Conservation (phyloP, 371 early-diverging fungal genomes). For the Sporodiniella umbellata region DNA sequence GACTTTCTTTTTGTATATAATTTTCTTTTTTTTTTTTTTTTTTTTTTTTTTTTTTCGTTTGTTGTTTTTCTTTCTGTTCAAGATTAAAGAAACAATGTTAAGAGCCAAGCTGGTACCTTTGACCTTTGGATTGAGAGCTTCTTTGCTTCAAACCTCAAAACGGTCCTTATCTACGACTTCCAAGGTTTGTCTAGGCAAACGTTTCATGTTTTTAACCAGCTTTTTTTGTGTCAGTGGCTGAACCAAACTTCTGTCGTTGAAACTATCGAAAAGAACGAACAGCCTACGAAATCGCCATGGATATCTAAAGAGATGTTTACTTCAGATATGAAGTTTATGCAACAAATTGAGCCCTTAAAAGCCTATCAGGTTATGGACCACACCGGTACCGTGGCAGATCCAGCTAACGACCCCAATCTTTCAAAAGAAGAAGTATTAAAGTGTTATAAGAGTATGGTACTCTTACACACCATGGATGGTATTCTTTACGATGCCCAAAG, state of each 20-base stretch:
- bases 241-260: conserved; percentile 6
- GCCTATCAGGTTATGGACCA: conserved; percentile 94
- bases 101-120: not conserved
- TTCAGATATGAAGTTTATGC: conserved; percentile 40
- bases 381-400: conserved; percentile 74
- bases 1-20: conserved; percentile 1
- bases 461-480: conserved; percentile 87
- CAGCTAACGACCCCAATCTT: conserved; percentile 76
- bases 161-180: conserved; percentile 8
- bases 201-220: not conserved
- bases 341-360: conserved; percentile 59
- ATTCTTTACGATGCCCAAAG: conserved; percentile 97
- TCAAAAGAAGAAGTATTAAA: conserved; percentile 68
- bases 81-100: too few species aligned
- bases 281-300: not conserved
- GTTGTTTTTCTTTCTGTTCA: too few species aligned
- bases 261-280: not conserved
- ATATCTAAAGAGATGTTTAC: conserved; percentile 23
- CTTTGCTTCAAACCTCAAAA: conserved; percentile 6
- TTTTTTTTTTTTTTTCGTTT: too few species aligned
- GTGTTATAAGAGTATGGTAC: conserved; percentile 90
- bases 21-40: not conserved
- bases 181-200: conserved; percentile 1
- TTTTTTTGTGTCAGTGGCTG: not conserved
- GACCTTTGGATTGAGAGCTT: not conserved